Base-by-base conservation (phyloP, 2,329 filamentous ascomycete species). In the Phialocephala subalpina region DNA sequence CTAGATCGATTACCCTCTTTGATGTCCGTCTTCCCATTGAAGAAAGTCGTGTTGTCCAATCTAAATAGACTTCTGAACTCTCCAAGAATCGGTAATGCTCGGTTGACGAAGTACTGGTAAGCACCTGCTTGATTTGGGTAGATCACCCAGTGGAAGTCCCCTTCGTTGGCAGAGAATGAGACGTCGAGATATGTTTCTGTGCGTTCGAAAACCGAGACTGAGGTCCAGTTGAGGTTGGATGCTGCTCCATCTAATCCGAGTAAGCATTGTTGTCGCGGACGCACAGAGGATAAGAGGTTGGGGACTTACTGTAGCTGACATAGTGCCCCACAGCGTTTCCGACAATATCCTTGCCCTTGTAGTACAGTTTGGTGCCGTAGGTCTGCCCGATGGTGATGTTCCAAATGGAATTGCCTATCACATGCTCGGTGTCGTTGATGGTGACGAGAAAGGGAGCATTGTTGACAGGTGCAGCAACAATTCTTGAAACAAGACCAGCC, bases 51-150 rank as follows among this genome's bases (percentile, higher is more conserved):
- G 63, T 84, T 84, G 61, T 83, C 82, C 14, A 86, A 77, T 8
- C 83, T 78, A 78, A 81, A 84, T 1, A 86, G 77, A 0, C 82
- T 84, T 22, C 84, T 76, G 69, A 84, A 84, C 66, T 84, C 82
- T 58, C 83, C 82, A 7, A 85, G 77, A 0, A 75, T 77, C 0
- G 83, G 82, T 3, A 85, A 74, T 3, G 77, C 80, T 59, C 76
- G 81, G 70, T 86, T 85, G 65, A 85, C 81, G 59, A 85, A 83
- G 74, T 86, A 86, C 63, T 85, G 83, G 69, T 86, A 85, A n/a
- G 83, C 82, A n/a, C 83, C 83, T 2, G 80, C 75, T 1, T 84
- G 79, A 18, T 80, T 78, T 2, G 81, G 77, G 67, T 81, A 80
- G 63, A 86, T 82, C 12, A 86, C 80, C 82, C 83, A 86, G 67